Evolutionary conservation across 176 grass and related monocot species (phyloP).

Genomic region (Chrysopogon serrulatus): DNA sequence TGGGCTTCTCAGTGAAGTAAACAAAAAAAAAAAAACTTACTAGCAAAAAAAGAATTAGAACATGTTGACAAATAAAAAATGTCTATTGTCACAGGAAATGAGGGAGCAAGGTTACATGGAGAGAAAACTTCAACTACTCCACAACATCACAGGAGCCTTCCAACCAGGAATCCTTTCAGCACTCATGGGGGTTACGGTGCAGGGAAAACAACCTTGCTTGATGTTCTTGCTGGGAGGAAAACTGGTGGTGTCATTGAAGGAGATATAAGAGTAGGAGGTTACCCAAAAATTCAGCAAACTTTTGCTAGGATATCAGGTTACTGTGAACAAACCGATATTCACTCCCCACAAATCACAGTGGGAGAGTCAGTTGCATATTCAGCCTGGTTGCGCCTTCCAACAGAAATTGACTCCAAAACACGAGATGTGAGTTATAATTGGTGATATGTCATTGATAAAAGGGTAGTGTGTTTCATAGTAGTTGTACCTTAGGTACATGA

Average conservation of each 20-base stretch:
- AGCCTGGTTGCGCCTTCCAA: conserved; percentile 59
- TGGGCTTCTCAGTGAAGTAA: not conserved
- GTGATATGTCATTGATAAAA: no score
- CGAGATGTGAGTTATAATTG: conserved; percentile 40
- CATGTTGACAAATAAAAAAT: no score
- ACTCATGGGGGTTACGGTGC: conserved; percentile 69
- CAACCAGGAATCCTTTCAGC: conserved; percentile 54
- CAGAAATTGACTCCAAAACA: conserved; percentile 46
- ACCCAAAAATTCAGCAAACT: conserved; percentile 61
- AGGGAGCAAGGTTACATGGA: conserved; percentile 46
- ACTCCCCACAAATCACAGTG: conserved; percentile 69
- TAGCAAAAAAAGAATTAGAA: no score
- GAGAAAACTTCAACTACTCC: conserved; percentile 52
- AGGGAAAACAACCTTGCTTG: conserved; percentile 74
- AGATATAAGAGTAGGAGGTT: conserved; percentile 60
- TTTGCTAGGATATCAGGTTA: conserved; percentile 80
- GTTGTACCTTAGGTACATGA: no score
- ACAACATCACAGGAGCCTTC: conserved; percentile 58
- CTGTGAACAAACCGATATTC: conserved; percentile 65
- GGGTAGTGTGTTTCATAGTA: no score
- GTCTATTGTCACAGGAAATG: conserved; percentile 40
- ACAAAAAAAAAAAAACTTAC: not conserved
- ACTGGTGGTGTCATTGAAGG: conserved; percentile 61
- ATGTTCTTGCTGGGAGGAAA: conserved; percentile 76
- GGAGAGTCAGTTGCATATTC: conserved; percentile 63